Base-by-base conservation (phyloP, 2,329 filamentous ascomycete genomes). In the Mariannaea elegans region DNA sequence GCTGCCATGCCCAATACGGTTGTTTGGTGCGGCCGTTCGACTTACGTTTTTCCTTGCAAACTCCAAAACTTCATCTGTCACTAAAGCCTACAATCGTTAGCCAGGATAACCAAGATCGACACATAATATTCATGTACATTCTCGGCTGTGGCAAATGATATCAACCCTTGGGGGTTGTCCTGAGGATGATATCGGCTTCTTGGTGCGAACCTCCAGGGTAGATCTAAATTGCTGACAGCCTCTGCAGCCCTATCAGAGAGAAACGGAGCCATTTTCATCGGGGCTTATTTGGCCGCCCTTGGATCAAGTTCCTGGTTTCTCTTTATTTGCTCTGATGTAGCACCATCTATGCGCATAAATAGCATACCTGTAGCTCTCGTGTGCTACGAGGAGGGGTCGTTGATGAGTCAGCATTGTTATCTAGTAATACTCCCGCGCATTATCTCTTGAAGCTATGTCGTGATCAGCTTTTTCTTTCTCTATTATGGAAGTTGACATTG, bases 81-180 rank as follows among this genome's bases (percentile, higher is more conserved):
- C 79, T 13, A 84, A 73, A 13, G 67, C 68, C 75, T 77, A 8
- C 23, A 18, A 2, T 4, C 7, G 55, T 56, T 21, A 54, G 55
- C 29, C 4, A 34, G 13, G 2, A 5, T 13, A 8, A 16, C 19
- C 10, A 38, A 1, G 18, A 16, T 4, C 8, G 4, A 36, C 3
- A 5, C 2, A 1, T 16, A 21, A 10, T 14, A n/a, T 10, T 13
- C 14, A n/a, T 51, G 4, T 46, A 68, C 74, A 64, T 84, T 84
- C 60, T 84, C 82, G 4, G 82, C 82, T 1, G 81, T 75, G 1
- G 78, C 80, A 24, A 85, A 78, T 4, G 79, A 82, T 48, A 84
- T 73, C 47, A 81, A 75, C 1, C 82, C 82, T 8, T 70, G 62
- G 1, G 76, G 74, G 29, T 80, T 80, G 4, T 64, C 64, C 3